Conservation (phyloP, 371 early-diverging fungal genomes). For the Rhizomucor miehei region DNA sequence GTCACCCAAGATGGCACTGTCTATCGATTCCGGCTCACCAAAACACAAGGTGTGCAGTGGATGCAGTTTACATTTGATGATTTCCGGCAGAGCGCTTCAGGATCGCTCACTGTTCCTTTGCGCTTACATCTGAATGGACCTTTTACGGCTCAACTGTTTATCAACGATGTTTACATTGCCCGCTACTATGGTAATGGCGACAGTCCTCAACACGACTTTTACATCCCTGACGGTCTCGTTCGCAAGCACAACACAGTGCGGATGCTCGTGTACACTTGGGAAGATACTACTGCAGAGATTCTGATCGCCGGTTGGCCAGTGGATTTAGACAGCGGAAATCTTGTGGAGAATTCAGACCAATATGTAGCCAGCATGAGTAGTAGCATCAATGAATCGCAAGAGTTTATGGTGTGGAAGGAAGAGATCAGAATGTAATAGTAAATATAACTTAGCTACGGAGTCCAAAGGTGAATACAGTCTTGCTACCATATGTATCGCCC, state of each 20-base stretch:
- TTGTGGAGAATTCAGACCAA: background rate
- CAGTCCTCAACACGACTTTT: constrained; percentile 73
- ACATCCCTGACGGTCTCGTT: constrained; percentile 62
- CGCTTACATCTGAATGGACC: constrained; percentile 63
- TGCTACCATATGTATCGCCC: constrained; percentile 46
- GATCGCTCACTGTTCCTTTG: constrained; percentile 49
- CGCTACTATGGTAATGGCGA: constrained; percentile 76
- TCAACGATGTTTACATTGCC: constrained; percentile 64
- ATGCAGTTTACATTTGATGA: constrained; percentile 35
- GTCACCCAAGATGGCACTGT: constrained; percentile 8
- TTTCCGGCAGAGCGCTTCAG: constrained; percentile 16
- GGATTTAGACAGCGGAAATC: constrained; percentile 17
- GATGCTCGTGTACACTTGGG: constrained; percentile 46
- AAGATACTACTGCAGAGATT: constrained; percentile 26
- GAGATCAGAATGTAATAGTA: background rate
- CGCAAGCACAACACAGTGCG: constrained; percentile 22
- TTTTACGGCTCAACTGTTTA: constrained; percentile 61
- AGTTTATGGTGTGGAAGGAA: constrained; percentile 8
- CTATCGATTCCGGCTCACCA: constrained; percentile 15
- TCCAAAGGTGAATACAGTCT: constrained; percentile 48
- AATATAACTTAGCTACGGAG: constrained; percentile 17
- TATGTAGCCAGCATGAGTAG: background rate
- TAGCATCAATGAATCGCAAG: constrained; percentile 5
- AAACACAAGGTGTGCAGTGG: constrained; percentile 34
- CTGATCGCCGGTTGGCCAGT: constrained; percentile 44